phyloP scores from a whole-genome alignment of 306 rosid species.

The Cyamopsis tetragonoloba region DNA sequence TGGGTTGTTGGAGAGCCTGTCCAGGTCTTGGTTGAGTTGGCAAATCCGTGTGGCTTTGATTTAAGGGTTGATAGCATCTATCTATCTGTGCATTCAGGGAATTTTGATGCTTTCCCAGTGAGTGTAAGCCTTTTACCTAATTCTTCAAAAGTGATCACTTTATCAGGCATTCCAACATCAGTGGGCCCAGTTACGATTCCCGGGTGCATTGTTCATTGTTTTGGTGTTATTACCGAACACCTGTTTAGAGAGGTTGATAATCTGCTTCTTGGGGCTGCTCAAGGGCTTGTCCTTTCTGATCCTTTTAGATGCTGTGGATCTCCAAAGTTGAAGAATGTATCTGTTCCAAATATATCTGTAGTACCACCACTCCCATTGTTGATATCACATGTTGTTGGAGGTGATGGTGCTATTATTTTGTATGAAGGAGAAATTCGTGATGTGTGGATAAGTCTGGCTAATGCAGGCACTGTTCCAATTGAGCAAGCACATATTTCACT shows the following conservation, averaged over 20 bases:
- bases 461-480: constrained; percentile 93
- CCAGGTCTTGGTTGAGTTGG: constrained; percentile 91
- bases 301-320: constrained; percentile 97
- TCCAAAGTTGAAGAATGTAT: constrained; percentile 69
- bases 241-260: constrained; percentile 94
- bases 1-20: constrained; percentile 97
- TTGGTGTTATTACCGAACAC: constrained; percentile 97
- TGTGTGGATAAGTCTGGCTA: constrained; percentile 83
- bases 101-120: constrained; percentile 90
- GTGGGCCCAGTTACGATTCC: constrained; percentile 79
- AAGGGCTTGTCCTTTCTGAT: constrained; percentile 98
- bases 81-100: constrained; percentile 85
- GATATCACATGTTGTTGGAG: constrained; percentile 79
- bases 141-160: constrained; percentile 85
- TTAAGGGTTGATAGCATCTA: constrained; percentile 93
- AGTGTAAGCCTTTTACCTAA: constrained; percentile 78
- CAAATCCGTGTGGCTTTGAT: constrained; percentile 96
- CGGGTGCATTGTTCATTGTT: constrained; percentile 93
- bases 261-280: constrained; percentile 87
- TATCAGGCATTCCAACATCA: constrained; percentile 90
- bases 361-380: constrained; percentile 76
- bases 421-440: constrained; percentile 96
- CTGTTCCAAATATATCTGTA: constrained; percentile 80
- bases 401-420: constrained; percentile 89
- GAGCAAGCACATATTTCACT: constrained; percentile 91